Evolutionary conservation across 768 basidiomycete species (phyloP), one percentile per base, ranked within the genome.

Genomic region (Pulveroboletus sp.): DNA sequence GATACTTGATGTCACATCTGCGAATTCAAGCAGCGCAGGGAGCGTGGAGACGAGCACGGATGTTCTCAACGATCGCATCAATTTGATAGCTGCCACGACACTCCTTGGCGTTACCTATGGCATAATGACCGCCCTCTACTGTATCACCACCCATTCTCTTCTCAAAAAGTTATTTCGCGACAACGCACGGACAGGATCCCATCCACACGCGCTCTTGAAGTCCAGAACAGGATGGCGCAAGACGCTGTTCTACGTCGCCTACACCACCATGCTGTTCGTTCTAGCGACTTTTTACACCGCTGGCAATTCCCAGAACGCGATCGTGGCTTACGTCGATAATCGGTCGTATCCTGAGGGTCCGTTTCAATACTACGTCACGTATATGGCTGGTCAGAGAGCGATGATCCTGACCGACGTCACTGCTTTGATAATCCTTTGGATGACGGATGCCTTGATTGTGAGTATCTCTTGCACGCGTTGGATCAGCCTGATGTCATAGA

Each of bases 321-420:
- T 63, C 40, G 42, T 70, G 6, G 58, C 56, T 49, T 69, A 60
- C 43, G 55, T 69, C 35, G 52, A 69, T 10, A 63, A 70, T 39
- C 55, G 68, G 43, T 27, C 53, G 20, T 69, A 59, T 29, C 54
- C 55, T 1, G 62, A 51, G 26, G 66, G 66, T 11, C 63, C 67
- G 14, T 63, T 44, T 24, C 36, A 51, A 17, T 70, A 62, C 34
- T 59, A 44, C 19, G 35, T 56, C 30, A 38, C 17, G 32, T 68
- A 43, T 41, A 68, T 65, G 66, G 49, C 54, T n/a, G 42, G 54
- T 32, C 58, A 65, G 46, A 37, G 16, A 16, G 37, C 41, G 42
- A 61, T 61, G 59, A n/a, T 61, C 45, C 54, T 65, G 54, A 55
- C 46, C 38, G 66, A 60, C 44, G 2, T 66, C 41, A 12, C 49